A percentile compares a stretch with the other conserved stretches of the same genome.
phyloP scores from a whole-genome alignment of 2,329 filamentous ascomycete species.

The Diaporthe citriasiana region DNA sequence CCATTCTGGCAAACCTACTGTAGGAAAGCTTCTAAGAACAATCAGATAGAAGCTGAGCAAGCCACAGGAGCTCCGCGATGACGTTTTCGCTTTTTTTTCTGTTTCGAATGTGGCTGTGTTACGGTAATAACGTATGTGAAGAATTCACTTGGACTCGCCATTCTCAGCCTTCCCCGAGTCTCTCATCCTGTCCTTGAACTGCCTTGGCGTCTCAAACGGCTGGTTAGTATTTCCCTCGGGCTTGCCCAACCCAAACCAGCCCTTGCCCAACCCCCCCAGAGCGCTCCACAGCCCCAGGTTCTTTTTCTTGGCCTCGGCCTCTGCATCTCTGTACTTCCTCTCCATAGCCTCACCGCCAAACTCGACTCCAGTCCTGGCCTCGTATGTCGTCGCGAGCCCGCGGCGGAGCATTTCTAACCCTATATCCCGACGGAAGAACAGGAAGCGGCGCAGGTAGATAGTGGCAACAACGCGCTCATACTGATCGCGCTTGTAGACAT shows the following conservation, averaged over 20 bases:
- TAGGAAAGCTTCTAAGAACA: too few species aligned
- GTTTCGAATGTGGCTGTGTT: too few species aligned
- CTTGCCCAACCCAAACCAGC: slow-evolving; percentile 48
- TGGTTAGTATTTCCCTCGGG: slow-evolving; percentile 35
- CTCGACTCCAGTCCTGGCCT: slow-evolving; percentile 90
- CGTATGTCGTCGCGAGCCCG: slow-evolving; percentile 92
- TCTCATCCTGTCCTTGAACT: slow-evolving; percentile 79
- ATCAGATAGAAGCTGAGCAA: too few species aligned
- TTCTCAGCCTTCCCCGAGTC: slow-evolving; percentile 45
- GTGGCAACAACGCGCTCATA: slow-evolving; percentile 93
- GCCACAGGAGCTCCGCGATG: too few species aligned
- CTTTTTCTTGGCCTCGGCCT: slow-evolving; percentile 75
- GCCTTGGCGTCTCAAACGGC: slow-evolving; percentile 83
- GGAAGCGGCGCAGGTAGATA: slow-evolving; percentile 77
- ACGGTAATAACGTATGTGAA: too few species aligned
- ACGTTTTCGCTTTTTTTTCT: too few species aligned
- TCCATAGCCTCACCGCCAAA: slow-evolving; percentile 80
- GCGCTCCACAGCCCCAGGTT: slow-evolving; percentile 80
- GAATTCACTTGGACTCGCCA: slow-evolving; percentile 45
- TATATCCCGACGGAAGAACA: slow-evolving; percentile 82
- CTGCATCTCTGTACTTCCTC: slow-evolving; percentile 74
- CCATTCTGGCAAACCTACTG: too few species aligned
- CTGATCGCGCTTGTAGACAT: slow-evolving; percentile 88
- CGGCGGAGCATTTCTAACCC: slow-evolving; percentile 89
- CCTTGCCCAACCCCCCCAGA: slow-evolving; percentile 65